These are phyloP conservation scores for Diplodia scrobiculata DNA, from an alignment of 2,329 filamentous ascomycete species.

Conservation along the genomic window DNA sequence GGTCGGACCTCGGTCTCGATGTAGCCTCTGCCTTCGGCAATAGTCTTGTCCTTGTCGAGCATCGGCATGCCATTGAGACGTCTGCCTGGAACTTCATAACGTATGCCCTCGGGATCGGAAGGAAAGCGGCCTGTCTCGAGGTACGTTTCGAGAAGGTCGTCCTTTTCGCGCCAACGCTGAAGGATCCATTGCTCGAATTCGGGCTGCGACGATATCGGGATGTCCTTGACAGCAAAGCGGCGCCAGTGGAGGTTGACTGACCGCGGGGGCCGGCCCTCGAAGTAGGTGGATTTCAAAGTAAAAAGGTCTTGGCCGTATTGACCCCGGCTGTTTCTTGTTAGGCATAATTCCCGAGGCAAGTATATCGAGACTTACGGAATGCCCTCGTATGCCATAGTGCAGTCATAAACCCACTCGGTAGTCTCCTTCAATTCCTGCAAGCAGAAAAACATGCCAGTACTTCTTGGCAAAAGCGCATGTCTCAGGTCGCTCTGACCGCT, in stretches of 20 bases:
- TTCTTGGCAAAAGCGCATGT: conserved; percentile 74
- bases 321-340: conserved; percentile 41
- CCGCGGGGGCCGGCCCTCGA: conserved; percentile 84
- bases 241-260: conserved; percentile 98
- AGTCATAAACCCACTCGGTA: conserved; percentile 85
- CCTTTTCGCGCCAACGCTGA: conserved; percentile 87
- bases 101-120: conserved; percentile 51
- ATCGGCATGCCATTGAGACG: conserved; percentile 14
- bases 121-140: conserved; percentile 76
- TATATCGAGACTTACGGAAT: conserved; percentile 67
- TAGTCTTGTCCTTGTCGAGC: conserved; percentile 11
- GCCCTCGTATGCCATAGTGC: conserved; percentile 93
- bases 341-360: background rate
- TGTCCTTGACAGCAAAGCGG: conserved; percentile 74
- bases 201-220: conserved; percentile 73
- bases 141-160: conserved; percentile 80
- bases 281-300: conserved; percentile 80
- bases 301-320: conserved; percentile 86
- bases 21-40: conserved; percentile 36
- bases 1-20: conserved; percentile 53
- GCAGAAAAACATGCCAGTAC: conserved; percentile 78
- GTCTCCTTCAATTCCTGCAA: conserved; percentile 72
- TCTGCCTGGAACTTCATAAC: conserved; percentile 12
- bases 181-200: conserved; percentile 81
- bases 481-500: conserved; percentile 67